phyloP scores from a whole-genome alignment of 2,329 filamentous ascomycete genomes.

The Colletotrichum ledebouriae region DNA sequence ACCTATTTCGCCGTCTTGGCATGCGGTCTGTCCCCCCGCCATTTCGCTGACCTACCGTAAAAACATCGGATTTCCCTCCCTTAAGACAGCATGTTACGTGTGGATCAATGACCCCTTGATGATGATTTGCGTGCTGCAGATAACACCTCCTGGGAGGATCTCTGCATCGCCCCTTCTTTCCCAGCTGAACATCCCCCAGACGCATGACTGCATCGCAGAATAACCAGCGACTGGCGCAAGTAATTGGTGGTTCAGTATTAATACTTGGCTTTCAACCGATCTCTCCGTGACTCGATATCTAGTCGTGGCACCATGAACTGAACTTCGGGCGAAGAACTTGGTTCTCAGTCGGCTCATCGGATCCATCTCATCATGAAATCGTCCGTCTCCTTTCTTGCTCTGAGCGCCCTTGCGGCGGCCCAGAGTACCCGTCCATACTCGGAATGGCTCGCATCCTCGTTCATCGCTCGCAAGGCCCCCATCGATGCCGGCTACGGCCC shows the following conservation, averaged over 20 bases:
- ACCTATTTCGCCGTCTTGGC: conserved; percentile 34
- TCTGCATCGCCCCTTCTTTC: no score
- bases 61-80: conserved; percentile 21
- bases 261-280: no score
- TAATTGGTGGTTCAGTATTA: no score
- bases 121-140: not conserved
- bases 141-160: not conserved
- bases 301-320: no score
- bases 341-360: not conserved
- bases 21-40: not conserved
- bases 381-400: not conserved
- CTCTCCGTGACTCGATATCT: no score
- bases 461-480: conserved; percentile 22
- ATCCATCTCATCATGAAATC: not conserved
- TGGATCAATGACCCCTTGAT: conserved; percentile 19
- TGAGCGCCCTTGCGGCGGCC: conserved; percentile 9
- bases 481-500: conserved; percentile 30
- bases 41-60: not conserved
- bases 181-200: no score
- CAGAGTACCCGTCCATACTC: conserved; percentile 24
- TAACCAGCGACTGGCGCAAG: no score
- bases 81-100: not conserved
- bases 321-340: not conserved
- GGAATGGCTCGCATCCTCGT: conserved; percentile 34
- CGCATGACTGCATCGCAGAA: no score